These are phyloP conservation scores for Guillardia theta DNA, from an alignment of 78 protist species.

Conservation along the genomic window DNA sequence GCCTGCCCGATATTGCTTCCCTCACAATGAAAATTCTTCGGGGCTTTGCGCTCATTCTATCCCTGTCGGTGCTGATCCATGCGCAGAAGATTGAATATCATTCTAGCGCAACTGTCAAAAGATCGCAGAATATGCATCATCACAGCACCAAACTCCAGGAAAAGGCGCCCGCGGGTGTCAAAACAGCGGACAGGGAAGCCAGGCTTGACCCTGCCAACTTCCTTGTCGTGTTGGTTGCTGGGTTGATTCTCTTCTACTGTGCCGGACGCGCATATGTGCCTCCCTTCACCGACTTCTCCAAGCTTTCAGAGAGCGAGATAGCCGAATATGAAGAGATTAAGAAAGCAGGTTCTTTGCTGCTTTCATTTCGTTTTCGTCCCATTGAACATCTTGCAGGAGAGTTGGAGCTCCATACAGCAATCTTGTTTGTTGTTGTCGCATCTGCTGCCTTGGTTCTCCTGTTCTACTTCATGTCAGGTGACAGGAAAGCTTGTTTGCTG, in stretches of 20 bases:
- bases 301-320: not conserved
- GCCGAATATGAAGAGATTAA: not conserved
- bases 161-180: too few relatives aligned
- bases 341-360: not conserved
- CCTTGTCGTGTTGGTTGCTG: not conserved
- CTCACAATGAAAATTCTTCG: too few relatives aligned
- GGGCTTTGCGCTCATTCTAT: too few relatives aligned
- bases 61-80: too few relatives aligned
- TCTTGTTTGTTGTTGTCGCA: not conserved
- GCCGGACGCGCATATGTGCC: not conserved
- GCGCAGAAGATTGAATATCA: too few relatives aligned
- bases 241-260: not conserved
- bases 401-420: not conserved
- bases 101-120: too few relatives aligned
- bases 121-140: too few relatives aligned
- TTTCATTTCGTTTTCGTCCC: not conserved
- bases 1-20: too few relatives aligned
- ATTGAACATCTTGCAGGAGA: not conserved
- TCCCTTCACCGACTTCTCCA: not conserved
- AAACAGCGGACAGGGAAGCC: not conserved
- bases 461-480: constrained; percentile 23
- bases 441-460: not conserved
- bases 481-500: not conserved
- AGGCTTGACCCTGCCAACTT: not conserved
- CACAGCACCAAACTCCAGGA: too few relatives aligned